These are phyloP conservation scores for Sonneratia caseolaris DNA, from an alignment of 345 rosid genomes.

Conservation along the genomic window DNA sequence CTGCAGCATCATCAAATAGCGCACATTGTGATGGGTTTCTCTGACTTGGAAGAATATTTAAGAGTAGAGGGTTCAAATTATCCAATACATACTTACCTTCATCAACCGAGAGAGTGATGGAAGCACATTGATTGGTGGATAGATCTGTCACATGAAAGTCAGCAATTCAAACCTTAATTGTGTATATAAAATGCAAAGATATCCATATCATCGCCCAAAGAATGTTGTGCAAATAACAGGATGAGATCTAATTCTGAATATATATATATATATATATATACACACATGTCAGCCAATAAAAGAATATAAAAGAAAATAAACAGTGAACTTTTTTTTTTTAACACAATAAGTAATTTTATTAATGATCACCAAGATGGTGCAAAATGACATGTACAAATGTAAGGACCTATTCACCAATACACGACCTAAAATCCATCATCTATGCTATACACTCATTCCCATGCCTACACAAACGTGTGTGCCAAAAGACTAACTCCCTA, in stretches of 20 bases:
- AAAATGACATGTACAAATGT: too few species aligned
- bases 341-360: too few species aligned
- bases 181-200: background rate
- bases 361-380: too few species aligned
- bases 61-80: background rate
- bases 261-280: too few species aligned
- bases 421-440: too few species aligned
- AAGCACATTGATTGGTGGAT: constrained; percentile 97
- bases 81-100: constrained; percentile 45
- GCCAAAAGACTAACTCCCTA: too few species aligned
- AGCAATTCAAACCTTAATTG: background rate
- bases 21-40: background rate
- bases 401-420: too few species aligned
- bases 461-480: too few species aligned
- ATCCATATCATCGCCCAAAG: background rate
- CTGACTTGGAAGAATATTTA: background rate
- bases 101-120: constrained; percentile 93
- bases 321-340: too few species aligned
- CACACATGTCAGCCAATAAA: background rate
- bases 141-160: constrained; percentile 45
- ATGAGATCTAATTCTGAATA: too few species aligned
- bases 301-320: too few species aligned
- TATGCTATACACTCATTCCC: too few species aligned
- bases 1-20: constrained; percentile 22
- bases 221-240: background rate